Evolutionary conservation across 1,139 yeast genomes (phyloP).

Genomic region (Sugiyamaella sp.): DNA sequence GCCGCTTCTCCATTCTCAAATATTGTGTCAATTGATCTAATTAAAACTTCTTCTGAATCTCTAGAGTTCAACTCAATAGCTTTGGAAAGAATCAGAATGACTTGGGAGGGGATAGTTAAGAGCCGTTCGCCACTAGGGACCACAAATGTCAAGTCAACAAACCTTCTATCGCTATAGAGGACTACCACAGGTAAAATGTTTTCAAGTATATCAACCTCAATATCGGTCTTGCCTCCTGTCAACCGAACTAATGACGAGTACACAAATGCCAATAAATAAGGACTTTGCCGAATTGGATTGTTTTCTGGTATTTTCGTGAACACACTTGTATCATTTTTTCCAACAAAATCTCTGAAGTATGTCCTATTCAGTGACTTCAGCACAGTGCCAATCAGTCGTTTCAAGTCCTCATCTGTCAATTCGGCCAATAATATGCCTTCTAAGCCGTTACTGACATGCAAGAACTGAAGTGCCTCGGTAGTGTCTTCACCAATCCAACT

Average conservation of each 20-base stretch:
- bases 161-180: constrained; percentile 16
- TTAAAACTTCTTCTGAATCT: constrained; percentile 1
- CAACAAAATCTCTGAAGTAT: constrained; percentile 3
- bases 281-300: background rate
- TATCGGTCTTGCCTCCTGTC: background rate
- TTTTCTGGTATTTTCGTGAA: no score
- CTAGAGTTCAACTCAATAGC: constrained; percentile 21
- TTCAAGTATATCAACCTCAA: background rate
- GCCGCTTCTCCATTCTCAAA: constrained; percentile 9
- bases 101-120: constrained; percentile 23
- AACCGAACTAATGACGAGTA: background rate
- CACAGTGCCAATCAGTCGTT: background rate
- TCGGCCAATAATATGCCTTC: no score
- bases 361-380: background rate
- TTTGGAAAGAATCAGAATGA: constrained; percentile 25
- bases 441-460: no score
- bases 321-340: background rate
- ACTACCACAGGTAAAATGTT: constrained; percentile 3
- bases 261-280: background rate
- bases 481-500: no score
- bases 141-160: constrained; percentile 1
- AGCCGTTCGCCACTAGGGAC: background rate
- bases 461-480: no score
- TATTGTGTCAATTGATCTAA: constrained; percentile 9
- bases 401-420: no score